These are phyloP conservation scores for Diaporthe humulicola DNA, from an alignment of 2,329 filamentous ascomycete species.

Conservation along the genomic window DNA sequence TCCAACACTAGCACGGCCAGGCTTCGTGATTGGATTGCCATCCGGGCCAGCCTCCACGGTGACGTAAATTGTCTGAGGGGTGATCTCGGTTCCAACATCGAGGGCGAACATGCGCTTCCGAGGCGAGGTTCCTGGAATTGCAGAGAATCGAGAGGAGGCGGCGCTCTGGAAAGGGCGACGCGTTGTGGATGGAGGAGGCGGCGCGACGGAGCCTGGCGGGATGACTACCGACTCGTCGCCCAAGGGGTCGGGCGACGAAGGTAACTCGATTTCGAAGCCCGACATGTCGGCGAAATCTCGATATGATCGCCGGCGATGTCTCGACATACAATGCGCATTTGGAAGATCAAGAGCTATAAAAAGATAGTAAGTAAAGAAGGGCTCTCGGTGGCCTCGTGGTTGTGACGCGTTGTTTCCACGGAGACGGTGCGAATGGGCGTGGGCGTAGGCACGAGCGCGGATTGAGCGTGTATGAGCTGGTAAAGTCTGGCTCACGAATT, in stretches of 20 bases:
- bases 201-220: conserved; percentile 41
- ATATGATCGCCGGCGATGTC: conserved; percentile 40
- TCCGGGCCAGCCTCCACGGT: conserved; percentile 66
- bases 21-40: conserved; percentile 37
- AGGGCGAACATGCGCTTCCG: conserved; percentile 70
- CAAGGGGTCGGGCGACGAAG: conserved; percentile 53
- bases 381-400: not conserved
- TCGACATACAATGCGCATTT: conserved; percentile 41
- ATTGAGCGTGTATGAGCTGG: not conserved
- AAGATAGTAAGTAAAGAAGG: not conserved
- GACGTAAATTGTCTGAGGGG: conserved; percentile 66
- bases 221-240: conserved; percentile 51
- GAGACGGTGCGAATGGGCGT: conserved; percentile 19
- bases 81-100: conserved; percentile 63
- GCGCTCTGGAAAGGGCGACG: conserved; percentile 60
- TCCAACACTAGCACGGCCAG: not conserved
- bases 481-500: conserved; percentile 16
- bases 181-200: conserved; percentile 38
- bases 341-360: conserved; percentile 4
- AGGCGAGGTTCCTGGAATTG: conserved; percentile 55
- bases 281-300: conserved; percentile 41
- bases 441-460: conserved; percentile 11
- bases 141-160: conserved; percentile 52
- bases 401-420: conserved; percentile 26
- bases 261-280: conserved; percentile 46